Conservation (phyloP, 2,329 filamentous ascomycete genomes). For the Ophiocordyceps camponoti-floridani region DNA sequence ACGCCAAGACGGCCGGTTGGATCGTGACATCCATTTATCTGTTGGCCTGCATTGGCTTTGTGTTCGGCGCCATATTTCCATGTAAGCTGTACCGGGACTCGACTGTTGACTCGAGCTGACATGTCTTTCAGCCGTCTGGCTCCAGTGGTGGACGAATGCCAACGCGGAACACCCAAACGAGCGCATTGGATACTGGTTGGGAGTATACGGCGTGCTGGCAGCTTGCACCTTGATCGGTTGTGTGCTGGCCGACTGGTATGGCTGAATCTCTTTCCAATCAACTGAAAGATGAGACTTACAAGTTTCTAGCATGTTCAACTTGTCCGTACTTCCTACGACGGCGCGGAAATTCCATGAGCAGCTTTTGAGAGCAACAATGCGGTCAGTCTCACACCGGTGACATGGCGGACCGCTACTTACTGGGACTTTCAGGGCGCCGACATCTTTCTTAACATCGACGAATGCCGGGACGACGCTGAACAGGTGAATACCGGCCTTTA, state of each 20-base stretch:
- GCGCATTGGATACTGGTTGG: constrained; percentile 6
- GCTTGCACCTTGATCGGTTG: constrained; percentile 4
- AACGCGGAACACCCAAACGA: constrained; percentile 5
- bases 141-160: constrained; percentile 9
- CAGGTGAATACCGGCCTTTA: constrained; percentile 1
- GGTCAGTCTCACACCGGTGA: neutral
- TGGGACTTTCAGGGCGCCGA: constrained; percentile 5
- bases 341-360: constrained; percentile 7
- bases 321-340: constrained; percentile 10
- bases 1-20: constrained; percentile 5
- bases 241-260: constrained; percentile 4
- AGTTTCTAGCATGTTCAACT: constrained; percentile 5
- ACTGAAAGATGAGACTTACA: neutral
- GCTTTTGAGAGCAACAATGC: constrained; percentile 13
- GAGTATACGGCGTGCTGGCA: constrained; percentile 6
- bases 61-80: constrained; percentile 7
- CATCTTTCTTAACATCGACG: constrained; percentile 16
- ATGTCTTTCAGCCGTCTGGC: constrained; percentile 6
- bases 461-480: constrained; percentile 17
- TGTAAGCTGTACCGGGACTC: constrained; percentile 2
- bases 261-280: neutral
- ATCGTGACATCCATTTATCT: constrained; percentile 4
- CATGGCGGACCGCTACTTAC: constrained; percentile 4
- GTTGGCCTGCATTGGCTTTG: constrained; percentile 5
- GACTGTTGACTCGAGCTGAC: neutral